Conservation (phyloP, 1,284 basidiomycete genomes). For the Apiotrichum brassicae region DNA sequence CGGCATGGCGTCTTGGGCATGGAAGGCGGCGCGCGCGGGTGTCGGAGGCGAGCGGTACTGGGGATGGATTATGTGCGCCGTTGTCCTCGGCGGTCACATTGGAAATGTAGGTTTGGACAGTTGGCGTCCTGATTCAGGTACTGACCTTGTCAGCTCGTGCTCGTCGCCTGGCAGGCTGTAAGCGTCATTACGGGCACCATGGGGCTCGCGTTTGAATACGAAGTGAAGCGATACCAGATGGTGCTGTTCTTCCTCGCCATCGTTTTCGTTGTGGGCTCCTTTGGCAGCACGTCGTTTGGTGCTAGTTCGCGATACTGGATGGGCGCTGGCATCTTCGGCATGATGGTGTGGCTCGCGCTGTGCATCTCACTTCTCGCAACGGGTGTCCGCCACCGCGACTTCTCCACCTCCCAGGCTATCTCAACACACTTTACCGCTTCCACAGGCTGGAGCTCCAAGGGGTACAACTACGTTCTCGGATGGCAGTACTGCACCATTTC, state of each 20-base stretch:
- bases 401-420: constrained; percentile 5
- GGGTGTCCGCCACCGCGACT: constrained; percentile 18
- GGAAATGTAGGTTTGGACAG: constrained; percentile 32
- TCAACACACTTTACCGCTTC: constrained; percentile 25
- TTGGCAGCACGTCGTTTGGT: constrained; percentile 38
- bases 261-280: constrained; percentile 29
- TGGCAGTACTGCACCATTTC: constrained; percentile 43
- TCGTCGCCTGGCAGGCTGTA: constrained; percentile 38
- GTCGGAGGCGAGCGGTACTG: constrained; percentile 43
- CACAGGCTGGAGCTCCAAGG: constrained; percentile 30
- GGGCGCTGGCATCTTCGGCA: constrained; percentile 18
- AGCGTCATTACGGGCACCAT: constrained; percentile 40
- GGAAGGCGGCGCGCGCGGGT: constrained; percentile 41
- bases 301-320: constrained; percentile 41
- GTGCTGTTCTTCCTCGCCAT: constrained; percentile 39
- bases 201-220: constrained; percentile 28
- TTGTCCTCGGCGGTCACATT: constrained; percentile 44
- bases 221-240: constrained; percentile 29
- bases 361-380: constrained; percentile 37
- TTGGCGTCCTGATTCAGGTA: not conserved
- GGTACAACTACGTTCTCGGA: constrained; percentile 41
- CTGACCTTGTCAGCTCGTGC: constrained; percentile 26
- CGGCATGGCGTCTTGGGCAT: constrained; percentile 46
- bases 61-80: constrained; percentile 43
- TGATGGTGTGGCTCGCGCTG: constrained; percentile 31